Base-by-base conservation (phyloP, 2,329 filamentous ascomycete species). In the Trematosphaeria pertusa region DNA sequence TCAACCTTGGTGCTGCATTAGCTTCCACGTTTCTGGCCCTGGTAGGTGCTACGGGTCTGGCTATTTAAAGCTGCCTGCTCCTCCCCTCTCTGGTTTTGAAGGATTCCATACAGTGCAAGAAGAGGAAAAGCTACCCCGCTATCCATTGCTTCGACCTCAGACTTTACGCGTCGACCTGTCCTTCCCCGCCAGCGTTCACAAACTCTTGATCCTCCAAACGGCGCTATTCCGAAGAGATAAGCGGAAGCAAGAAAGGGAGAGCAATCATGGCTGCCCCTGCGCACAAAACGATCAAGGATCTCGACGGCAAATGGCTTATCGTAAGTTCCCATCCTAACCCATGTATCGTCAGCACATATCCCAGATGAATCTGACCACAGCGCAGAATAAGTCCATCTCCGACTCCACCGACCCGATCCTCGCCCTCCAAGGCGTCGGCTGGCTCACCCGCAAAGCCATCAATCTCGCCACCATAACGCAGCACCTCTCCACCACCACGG, bases 341-440 rank as follows among this genome's bases (percentile, higher is more conserved):
- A n/a, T n/a, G n/a, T n/a, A n/a, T n/a, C n/a, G n/a, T n/a, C n/a
- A n/a, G n/a, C n/a, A n/a, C n/a, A n/a, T n/a, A n/a, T n/a, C n/a
- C n/a, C n/a, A n/a, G 24, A 28, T 28, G 24, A 28, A 28, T 37
- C 42, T 56, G 20, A 44, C 12, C 21, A 19, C 14, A 4, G 14
- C 26, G 2, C 64, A 93, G 89, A 92, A 94, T 81, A 88, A 88
- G 69, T 74, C 76, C 52, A 78, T 91, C 58, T 91, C 88, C 48
- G 86, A 88, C 71, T 75, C 80, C 56, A 75, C 85, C 37, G 88
- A 91, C 50, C 77, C 84, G 1, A 82, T 87, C 52, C 85, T 96
- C 48, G 67, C 80, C 38, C 80, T 93, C 58, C 76, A 79, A 62
- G 72, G 73, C 56, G 62, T 80, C 31, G 67, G 72, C 46, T 93